These are phyloP conservation scores for Termitomyces sp. DNA, from an alignment of 768 basidiomycete species.

Conservation along the genomic window DNA sequence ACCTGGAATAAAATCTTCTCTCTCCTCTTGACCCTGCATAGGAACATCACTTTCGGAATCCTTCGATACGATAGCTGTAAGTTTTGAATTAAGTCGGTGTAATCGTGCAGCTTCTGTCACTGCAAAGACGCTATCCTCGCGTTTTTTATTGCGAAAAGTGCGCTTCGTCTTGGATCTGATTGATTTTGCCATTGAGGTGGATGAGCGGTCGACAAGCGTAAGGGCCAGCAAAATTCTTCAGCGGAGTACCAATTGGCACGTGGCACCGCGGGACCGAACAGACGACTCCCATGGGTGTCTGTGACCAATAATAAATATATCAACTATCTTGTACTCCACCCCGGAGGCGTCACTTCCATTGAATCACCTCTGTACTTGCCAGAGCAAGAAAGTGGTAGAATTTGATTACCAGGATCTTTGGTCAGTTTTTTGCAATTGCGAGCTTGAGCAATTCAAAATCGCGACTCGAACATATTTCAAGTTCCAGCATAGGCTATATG, in stretches of 20 bases:
- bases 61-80: constrained; percentile 40
- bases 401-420: too few relatives aligned
- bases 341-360: too few relatives aligned
- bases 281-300: too few relatives aligned
- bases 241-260: constrained; percentile 11
- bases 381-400: too few relatives aligned
- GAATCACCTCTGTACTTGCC: neutral
- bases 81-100: constrained; percentile 64
- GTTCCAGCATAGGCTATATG: too few relatives aligned
- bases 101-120: constrained; percentile 74
- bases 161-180: constrained; percentile 80
- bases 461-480: too few relatives aligned
- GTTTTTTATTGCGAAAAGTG: constrained; percentile 70
- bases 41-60: constrained; percentile 31
- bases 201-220: constrained; percentile 1
- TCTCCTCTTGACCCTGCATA: constrained; percentile 27
- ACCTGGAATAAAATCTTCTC: constrained; percentile 50
- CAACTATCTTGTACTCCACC: too few relatives aligned
- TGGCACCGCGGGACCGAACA: constrained; percentile 6
- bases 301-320: too few relatives aligned
- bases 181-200: constrained; percentile 70
- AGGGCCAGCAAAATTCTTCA: constrained; percentile 6
- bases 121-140: constrained; percentile 70
- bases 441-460: too few relatives aligned
- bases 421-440: too few relatives aligned